Conservation (phyloP, 495 filamentous ascomycete genomes). For the Talaromyces nanjingensis region DNA sequence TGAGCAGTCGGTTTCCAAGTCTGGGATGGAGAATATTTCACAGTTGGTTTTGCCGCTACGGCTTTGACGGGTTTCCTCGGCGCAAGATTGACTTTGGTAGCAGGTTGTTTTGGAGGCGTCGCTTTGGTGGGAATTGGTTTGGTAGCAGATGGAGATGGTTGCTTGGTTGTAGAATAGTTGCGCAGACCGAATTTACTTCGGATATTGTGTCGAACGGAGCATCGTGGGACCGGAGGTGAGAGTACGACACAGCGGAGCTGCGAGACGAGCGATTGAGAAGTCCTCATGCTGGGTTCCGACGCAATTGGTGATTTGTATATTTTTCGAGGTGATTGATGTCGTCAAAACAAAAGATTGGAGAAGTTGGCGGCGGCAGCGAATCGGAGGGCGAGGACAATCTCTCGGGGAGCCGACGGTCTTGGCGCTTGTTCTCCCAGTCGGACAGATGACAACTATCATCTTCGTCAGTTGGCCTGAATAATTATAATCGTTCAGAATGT, state of each 20-base stretch:
- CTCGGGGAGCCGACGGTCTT: neutral
- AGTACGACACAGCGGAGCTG: neutral
- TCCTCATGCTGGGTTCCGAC: neutral
- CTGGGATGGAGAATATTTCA: conserved; percentile 12
- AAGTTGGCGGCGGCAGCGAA: neutral
- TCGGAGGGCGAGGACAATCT: neutral
- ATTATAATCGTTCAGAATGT: neutral
- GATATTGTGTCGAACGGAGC: neutral
- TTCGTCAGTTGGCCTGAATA: neutral
- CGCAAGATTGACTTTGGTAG: conserved; percentile 19
- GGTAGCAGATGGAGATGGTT: neutral
- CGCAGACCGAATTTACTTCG: neutral
- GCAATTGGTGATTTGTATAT: neutral
- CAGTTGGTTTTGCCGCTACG: conserved; percentile 9
- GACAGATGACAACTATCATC: conserved; percentile 1
- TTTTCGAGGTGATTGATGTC: neutral
- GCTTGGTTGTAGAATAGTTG: neutral
- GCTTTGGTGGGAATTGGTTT: neutral
- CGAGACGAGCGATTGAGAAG: neutral
- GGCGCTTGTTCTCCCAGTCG: neutral
- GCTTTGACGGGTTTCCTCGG: conserved; percentile 18
- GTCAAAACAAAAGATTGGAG: neutral
- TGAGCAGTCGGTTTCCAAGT: conserved; percentile 18
- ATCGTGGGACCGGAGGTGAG: neutral
- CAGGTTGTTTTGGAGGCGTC: neutral